Percentiles rank a stretch among this genome's conserved stretches.
phyloP scores from a whole-genome alignment of 306 rosid species.

The Medicago arabica region DNA sequence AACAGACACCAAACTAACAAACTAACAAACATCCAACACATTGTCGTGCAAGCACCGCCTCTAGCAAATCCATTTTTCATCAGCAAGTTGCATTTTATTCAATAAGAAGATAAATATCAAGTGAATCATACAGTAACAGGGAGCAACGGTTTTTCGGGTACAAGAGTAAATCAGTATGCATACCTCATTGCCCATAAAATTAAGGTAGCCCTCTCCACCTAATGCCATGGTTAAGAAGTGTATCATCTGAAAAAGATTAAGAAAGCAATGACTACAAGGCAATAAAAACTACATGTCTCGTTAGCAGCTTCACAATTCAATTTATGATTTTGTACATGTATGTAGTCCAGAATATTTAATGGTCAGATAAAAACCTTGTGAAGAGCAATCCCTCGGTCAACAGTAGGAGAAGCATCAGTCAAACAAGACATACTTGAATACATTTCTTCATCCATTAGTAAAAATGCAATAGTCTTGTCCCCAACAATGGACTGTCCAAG shows the following conservation, averaged over 20 bases:
- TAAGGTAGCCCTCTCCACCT: conserved; percentile 98
- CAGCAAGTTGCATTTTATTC: conserved; percentile 21
- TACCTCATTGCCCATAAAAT: conserved; percentile 99
- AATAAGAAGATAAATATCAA: conserved; percentile 21
- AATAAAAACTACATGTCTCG: neutral
- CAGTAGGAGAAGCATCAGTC: conserved; percentile 67
- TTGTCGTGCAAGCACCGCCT: neutral
- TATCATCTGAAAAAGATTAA: conserved; percentile 74
- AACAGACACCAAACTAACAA: neutral
- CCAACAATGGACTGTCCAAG: conserved; percentile 88
- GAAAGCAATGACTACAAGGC: conserved; percentile 40
- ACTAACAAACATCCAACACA: neutral
- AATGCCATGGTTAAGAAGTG: conserved; percentile 93
- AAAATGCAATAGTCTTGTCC: conserved; percentile 86
- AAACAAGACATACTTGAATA: conserved; percentile 96
- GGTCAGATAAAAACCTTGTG: conserved; percentile 72
- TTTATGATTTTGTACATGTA: conserved; percentile 16
- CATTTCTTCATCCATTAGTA: conserved; percentile 88
- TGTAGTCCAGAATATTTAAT: conserved; percentile 27
- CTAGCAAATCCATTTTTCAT: neutral
- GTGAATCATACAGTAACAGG: conserved; percentile 11
- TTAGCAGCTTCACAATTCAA: conserved; percentile 33
- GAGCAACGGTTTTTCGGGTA: conserved; percentile 32
- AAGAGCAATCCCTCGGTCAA: conserved; percentile 93
- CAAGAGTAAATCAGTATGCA: conserved; percentile 41